These are phyloP conservation scores for Torrubiellomyces zombiae DNA, from an alignment of 2,329 filamentous ascomycete genomes.

Conservation along the genomic window DNA sequence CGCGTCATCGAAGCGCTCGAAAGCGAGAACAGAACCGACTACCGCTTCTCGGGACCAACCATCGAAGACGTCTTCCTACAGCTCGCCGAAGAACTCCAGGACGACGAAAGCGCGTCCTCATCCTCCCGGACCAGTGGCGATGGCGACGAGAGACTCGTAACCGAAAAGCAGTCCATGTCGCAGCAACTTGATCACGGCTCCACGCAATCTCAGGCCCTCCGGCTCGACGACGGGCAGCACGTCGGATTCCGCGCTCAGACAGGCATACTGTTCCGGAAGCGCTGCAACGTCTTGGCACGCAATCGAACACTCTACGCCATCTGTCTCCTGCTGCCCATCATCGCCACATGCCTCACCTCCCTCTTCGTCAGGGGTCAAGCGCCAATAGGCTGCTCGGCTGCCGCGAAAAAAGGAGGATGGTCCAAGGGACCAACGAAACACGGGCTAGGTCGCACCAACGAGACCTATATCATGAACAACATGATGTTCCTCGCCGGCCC, in stretches of 20 bases:
- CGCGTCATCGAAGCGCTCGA: constrained; percentile 56
- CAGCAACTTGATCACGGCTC: constrained; percentile 6
- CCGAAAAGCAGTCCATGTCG: constrained; percentile 9
- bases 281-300: constrained; percentile 57
- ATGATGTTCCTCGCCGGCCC: constrained; percentile 17
- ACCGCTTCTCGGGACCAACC: constrained; percentile 74
- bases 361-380: constrained; percentile 50
- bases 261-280: constrained; percentile 60
- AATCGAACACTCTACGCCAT: constrained; percentile 64
- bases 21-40: constrained; percentile 49
- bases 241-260: constrained; percentile 57
- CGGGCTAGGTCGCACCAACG: too few species aligned
- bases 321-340: constrained; percentile 61
- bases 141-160: too few species aligned
- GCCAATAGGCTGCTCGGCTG: constrained; percentile 34
- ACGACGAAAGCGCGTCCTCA: too few species aligned
- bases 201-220: constrained; percentile 19
- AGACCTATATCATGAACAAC: too few species aligned
- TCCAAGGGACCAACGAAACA: too few species aligned
- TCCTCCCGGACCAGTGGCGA: too few species aligned
- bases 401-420: too few species aligned
- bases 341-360: constrained; percentile 63
- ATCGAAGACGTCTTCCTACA: constrained; percentile 88
- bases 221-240: constrained; percentile 50
- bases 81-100: constrained; percentile 61